Base-by-base conservation (phyloP, 2,329 filamentous ascomycete genomes). In the Triangularia setosa region DNA sequence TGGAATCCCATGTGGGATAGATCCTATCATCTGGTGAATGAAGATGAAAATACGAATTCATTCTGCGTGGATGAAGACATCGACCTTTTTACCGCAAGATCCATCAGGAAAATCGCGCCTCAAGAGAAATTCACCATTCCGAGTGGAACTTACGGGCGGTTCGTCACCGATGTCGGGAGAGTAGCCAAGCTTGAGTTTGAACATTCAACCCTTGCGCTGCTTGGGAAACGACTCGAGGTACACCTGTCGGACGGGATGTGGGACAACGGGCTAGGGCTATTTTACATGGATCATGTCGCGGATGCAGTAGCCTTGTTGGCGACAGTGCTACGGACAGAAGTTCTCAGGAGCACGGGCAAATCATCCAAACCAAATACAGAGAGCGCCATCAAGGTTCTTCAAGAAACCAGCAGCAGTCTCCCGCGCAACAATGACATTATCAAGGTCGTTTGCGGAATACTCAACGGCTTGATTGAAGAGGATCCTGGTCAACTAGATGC, bases 11-110 rank as follows among this genome's bases (percentile, higher is more conserved):
- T 84, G 30, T 97, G 96, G 74, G 83, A 84, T 52, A 86, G 85
- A 35, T 64, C 55, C 3, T 97, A 96, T 70, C 85, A 89, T 66
- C 86, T 93, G 12, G 87, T 90, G 44, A 87, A 90, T 61, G 93
- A 97, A 76, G 92, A 97, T 68, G 91, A 95, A 65, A 93, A 95
- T 69, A 87, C 86, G 25, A 95, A 96, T 70, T 87, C 86, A 18
- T 90, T 97, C 65, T 83, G 85, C 65, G 83, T 97, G 3, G 79
- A 83, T 1, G 80, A 83, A 54, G 83, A 88, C 60, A 78, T 93
- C 7, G 81, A 87, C 1, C 81, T 93, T 2, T 90, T 94, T 66
- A 77, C 77, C 60, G 73, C 82, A 64, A 77, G 76, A 16, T 80
- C 81, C 71, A 80, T 78, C 64, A 77, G 79, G 65, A 73, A 79